Evolutionary conservation across 2,329 filamentous ascomycete genomes (phyloP).

Genomic region (Fusarium devonianum): DNA sequence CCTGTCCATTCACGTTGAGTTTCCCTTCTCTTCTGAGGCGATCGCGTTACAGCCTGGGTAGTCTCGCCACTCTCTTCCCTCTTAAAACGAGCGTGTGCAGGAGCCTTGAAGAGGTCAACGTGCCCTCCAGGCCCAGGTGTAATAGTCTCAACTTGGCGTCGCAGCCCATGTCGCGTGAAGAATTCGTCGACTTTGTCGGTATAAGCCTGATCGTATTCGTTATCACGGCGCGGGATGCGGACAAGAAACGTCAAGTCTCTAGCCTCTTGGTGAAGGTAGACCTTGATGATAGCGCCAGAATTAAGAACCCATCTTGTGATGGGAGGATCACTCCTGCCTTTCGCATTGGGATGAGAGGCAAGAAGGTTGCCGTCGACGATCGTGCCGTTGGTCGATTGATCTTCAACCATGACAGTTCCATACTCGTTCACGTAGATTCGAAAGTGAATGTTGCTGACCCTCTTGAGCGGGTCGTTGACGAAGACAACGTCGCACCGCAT

Average conservation of each 20-base stretch:
- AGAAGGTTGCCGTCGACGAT: slow-evolving; percentile 79
- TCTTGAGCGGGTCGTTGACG: slow-evolving; percentile 69
- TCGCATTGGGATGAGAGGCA: slow-evolving; percentile 49
- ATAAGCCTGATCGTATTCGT: slow-evolving; percentile 70
- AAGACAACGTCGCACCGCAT: slow-evolving; percentile 76
- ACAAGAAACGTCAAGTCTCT: slow-evolving; percentile 82
- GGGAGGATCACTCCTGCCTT: slow-evolving; percentile 46
- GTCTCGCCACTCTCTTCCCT: slow-evolving; percentile 34
- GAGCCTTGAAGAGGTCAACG: slow-evolving; percentile 46
- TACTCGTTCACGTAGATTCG: slow-evolving; percentile 89
- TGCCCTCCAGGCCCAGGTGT: slow-evolving; percentile 57
- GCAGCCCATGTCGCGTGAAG: slow-evolving; percentile 53
- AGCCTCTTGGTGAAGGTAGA: slow-evolving; percentile 62
- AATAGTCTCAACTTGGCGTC: slow-evolving; percentile 53
- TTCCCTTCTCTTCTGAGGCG: slow-evolving; percentile 40
- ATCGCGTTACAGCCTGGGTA: slow-evolving; percentile 16
- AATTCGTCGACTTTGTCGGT: slow-evolving; percentile 73
- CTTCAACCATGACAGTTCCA: slow-evolving; percentile 88
- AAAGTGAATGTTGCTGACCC: slow-evolving; percentile 95
- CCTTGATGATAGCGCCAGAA: slow-evolving; percentile 75
- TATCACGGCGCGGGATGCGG: slow-evolving; percentile 79
- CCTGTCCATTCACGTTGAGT: slow-evolving; percentile 77
- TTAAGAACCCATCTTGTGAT: slow-evolving; percentile 66
- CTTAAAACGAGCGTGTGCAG: slow-evolving; percentile 32
- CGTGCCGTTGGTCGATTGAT: slow-evolving; percentile 95